Base-by-base conservation (phyloP, 108 stramenopile species). In the Epipyxis sp. region DNA sequence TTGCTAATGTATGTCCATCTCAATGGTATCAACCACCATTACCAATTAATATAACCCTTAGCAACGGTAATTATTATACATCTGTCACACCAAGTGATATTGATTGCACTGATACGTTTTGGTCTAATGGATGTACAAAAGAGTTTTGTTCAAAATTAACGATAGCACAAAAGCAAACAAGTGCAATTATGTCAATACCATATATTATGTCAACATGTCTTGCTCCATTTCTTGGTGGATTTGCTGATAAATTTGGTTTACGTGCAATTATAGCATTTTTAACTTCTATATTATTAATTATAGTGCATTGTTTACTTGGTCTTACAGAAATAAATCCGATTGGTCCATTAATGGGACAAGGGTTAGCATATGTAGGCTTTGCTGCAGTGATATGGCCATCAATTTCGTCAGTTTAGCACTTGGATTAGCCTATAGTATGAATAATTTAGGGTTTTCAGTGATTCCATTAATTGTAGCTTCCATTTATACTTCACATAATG, bases 341-440 rank as follows among this genome's bases (percentile, higher is more conserved):
- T 10, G 35, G 44, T n/a, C 84, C 86, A 10, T 59, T 91, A 59
- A 62, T 91, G 3, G 77, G 77, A 1, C 88, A 89, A 74, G 90
- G 90, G 10, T 43, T 89, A n/a, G 86, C 86, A 20, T 91, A 88
- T 61, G 76, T 83, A 0, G 39, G 81, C 16, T 91, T 84, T 79
- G 88, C 88, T 29, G 78, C 91, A 1, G 89, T 88, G 1, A 46
- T 91, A 16, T 91, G 91, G 91, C 91, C 91, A 1, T 82, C 84
- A 0, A 87, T 91, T 3, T 84, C 89, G 79, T 69, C 0, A 89
- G 89, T 1, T 83, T 86, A 13, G 91, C 88, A 0, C 89, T 85
- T 76, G 91, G 91, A 10, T 54, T 89, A 1, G 81, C 88, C 6
- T 88, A 83, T 13, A 80, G 83, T 3, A 69, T 88, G 32, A 87